Percentiles rank a stretch among this genome's conserved stretches.
Conservation (phyloP, 805 yeast species). For the Cephaloascus fragrans region DNA sequence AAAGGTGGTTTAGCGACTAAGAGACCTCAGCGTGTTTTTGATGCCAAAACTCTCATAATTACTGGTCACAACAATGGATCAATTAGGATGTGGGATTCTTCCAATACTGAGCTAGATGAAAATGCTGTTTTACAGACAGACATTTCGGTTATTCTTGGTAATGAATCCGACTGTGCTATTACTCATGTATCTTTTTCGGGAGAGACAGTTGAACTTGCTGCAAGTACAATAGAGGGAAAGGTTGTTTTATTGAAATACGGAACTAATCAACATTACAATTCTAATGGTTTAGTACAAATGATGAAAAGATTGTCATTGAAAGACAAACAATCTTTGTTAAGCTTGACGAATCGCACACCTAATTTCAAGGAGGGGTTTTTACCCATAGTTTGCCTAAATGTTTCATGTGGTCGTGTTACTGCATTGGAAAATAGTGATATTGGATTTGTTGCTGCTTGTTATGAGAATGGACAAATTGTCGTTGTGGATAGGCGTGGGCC, state of each 20-base stretch:
- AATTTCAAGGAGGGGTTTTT: constrained; percentile 49
- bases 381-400: constrained; percentile 35
- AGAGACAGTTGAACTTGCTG: constrained; percentile 66
- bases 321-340: constrained; percentile 1
- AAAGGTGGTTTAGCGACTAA: constrained; percentile 73
- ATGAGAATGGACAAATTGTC: constrained; percentile 61
- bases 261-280: constrained; percentile 33
- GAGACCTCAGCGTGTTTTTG: constrained; percentile 31
- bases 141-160: constrained; percentile 34
- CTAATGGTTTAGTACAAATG: constrained; percentile 19
- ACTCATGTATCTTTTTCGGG: constrained; percentile 63
- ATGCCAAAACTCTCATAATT: constrained; percentile 45
- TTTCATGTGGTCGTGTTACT: constrained; percentile 37
- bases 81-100: constrained; percentile 75
- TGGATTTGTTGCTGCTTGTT: constrained; percentile 80
- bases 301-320: constrained; percentile 16
- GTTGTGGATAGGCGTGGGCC: constrained; percentile 78
- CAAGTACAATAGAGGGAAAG: constrained; percentile 60
- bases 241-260: constrained; percentile 70
- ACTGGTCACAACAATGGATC: constrained; percentile 86
- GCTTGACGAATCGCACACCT: constrained; percentile 2
- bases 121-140: constrained; percentile 51
- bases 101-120: constrained; percentile 62
- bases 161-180: constrained; percentile 38
- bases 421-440: constrained; percentile 60